Conservation (phyloP, 768 basidiomycete species). For the Suillus cothurnatus region DNA sequence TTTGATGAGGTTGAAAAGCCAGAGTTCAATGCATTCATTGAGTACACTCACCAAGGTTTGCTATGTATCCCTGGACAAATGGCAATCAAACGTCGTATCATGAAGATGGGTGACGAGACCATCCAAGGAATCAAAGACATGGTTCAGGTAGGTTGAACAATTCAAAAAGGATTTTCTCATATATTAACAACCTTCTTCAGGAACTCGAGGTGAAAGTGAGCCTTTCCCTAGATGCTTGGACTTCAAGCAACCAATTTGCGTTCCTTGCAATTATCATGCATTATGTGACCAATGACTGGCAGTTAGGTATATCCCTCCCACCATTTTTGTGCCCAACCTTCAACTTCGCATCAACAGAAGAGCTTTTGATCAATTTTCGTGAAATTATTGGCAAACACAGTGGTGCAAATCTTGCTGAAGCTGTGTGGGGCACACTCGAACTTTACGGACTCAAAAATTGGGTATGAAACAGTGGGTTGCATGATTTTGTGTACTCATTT, state of each 20-base stretch:
- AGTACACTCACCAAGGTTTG: not conserved
- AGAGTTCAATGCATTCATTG: not conserved
- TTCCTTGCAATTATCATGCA: not conserved
- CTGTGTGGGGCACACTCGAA: not conserved
- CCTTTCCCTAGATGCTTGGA: not conserved
- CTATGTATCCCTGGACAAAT: not conserved
- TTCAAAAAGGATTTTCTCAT: not conserved
- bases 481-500: not conserved
- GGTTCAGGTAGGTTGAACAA: not conserved
- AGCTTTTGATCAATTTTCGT: not conserved
- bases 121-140: not conserved
- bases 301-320: not conserved
- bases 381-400: no score
- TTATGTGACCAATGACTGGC: not conserved
- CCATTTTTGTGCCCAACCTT: not conserved
- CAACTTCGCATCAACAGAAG: not conserved
- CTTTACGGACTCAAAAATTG: not conserved
- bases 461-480: not conserved
- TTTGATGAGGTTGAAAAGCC: not conserved
- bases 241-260: not conserved
- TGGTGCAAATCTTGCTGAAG: not conserved
- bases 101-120: not conserved
- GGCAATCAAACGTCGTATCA: not conserved
- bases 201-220: not conserved
- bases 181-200: not conserved